Percentiles rank a stretch among this genome's conserved stretches.
phyloP scores from a whole-genome alignment of 2,329 filamentous ascomycete species.

The Aspergillus thermomutatus region DNA sequence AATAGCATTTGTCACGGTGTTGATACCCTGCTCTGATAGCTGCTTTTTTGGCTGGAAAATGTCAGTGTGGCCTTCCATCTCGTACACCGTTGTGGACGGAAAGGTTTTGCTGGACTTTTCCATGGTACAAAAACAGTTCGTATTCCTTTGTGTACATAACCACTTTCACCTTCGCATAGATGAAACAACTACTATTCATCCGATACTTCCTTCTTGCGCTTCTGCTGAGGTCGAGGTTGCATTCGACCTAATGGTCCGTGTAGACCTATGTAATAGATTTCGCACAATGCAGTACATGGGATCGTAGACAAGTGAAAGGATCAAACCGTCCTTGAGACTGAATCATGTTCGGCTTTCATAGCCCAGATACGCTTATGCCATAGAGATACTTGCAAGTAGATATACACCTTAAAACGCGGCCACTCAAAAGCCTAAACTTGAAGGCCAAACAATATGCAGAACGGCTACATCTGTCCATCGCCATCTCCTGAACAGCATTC shows the following conservation, averaged over 20 bases:
- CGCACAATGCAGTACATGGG: background rate
- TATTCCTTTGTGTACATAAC: slow-evolving; percentile 20
- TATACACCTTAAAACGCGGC: background rate
- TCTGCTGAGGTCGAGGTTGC: background rate
- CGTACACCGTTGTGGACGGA: slow-evolving; percentile 5
- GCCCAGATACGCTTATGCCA: background rate
- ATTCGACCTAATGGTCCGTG: background rate
- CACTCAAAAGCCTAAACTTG: background rate
- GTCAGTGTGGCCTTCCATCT: background rate
- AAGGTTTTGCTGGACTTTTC: background rate
- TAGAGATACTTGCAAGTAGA: background rate
- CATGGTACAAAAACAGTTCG: slow-evolving; percentile 1
- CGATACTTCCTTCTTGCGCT: background rate
- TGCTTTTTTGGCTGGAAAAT: slow-evolving; percentile 19
- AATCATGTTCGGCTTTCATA: background rate
- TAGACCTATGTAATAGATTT: background rate
- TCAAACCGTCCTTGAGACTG: background rate
- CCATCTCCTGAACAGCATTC: slow-evolving; percentile 12
- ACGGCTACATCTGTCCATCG: background rate
- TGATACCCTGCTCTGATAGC: slow-evolving; percentile 40
- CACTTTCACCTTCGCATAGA: slow-evolving; percentile 27
- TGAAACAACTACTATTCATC: slow-evolving; percentile 22
- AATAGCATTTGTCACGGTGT: slow-evolving; percentile 42
- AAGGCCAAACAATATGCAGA: background rate
- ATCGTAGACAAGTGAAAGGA: background rate